Percentiles rank a stretch among this genome's conserved stretches.
Conservation (phyloP, 768 basidiomycete species). For the Tulasnella sp. region DNA sequence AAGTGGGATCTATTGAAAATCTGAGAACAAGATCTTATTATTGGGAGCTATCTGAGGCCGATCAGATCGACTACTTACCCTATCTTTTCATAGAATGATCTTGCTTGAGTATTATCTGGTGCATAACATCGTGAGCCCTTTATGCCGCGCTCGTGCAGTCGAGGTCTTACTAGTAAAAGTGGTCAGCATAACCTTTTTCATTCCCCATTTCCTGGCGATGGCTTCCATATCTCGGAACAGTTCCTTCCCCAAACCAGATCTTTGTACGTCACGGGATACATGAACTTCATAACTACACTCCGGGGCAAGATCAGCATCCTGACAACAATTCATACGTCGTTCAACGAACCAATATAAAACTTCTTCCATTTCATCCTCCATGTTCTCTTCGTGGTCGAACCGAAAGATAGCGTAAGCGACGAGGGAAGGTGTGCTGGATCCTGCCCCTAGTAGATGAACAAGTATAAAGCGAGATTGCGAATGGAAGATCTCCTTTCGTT, state of each 20-base stretch:
- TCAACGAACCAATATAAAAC: constrained; percentile 22
- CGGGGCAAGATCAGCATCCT: background rate
- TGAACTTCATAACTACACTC: constrained; percentile 23
- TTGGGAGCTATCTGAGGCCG: background rate
- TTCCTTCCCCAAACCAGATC: constrained; percentile 16
- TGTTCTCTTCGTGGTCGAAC: constrained; percentile 22
- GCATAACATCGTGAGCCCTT: background rate
- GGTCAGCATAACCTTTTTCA: constrained; percentile 23
- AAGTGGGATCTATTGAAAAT: constrained; percentile 13
- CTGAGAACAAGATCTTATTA: background rate
- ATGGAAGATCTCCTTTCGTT: constrained; percentile 23
- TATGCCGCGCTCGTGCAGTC: background rate
- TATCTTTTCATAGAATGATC: constrained; percentile 17
- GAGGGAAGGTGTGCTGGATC: background rate
- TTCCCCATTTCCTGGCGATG: constrained; percentile 16
- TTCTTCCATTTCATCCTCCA: constrained; percentile 12
- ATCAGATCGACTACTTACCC: constrained; percentile 13
- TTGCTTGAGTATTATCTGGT: constrained; percentile 16
- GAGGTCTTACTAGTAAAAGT: constrained; percentile 20
- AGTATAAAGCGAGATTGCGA: constrained; percentile 20
- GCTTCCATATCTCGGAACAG: constrained; percentile 19
- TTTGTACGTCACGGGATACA: background rate
- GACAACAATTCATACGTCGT: background rate
- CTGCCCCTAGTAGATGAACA: constrained; percentile 2
- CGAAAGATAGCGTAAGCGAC: constrained; percentile 21